phyloP scores from a whole-genome alignment of 2,329 filamentous ascomycete genomes.

The Akanthomyces uredinophilus region DNA sequence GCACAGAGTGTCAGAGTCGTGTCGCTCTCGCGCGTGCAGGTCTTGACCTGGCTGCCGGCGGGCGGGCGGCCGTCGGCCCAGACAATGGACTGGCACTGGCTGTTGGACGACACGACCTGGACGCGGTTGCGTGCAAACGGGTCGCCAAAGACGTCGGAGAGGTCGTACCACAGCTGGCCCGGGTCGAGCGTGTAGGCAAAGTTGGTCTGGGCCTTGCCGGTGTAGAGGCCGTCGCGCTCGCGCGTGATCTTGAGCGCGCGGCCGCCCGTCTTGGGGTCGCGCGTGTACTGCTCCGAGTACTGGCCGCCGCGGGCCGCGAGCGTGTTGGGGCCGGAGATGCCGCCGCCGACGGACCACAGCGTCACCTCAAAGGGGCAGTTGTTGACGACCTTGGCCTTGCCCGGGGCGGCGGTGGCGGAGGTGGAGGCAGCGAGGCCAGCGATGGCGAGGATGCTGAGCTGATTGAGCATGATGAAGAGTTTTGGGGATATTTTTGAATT shows the following conservation, averaged over 20 bases:
- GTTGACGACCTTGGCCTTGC: constrained; percentile 32
- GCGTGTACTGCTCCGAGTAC: constrained; percentile 30
- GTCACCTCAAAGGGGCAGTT: constrained; percentile 31
- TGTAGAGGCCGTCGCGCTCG: constrained; percentile 32
- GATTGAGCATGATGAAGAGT: background rate
- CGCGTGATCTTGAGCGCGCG: constrained; percentile 34
- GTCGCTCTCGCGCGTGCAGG: constrained; percentile 28
- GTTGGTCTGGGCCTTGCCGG: constrained; percentile 34
- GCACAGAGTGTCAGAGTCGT: constrained; percentile 34
- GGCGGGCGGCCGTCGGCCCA: constrained; percentile 32
- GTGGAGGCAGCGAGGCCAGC: background rate
- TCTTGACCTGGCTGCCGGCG: constrained; percentile 34
- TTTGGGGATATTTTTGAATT: background rate
- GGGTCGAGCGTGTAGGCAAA: constrained; percentile 36
- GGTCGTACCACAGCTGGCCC: constrained; percentile 34
- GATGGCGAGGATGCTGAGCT: background rate
- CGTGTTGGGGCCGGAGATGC: constrained; percentile 23
- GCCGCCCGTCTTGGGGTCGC: constrained; percentile 34
- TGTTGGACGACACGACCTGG: constrained; percentile 24
- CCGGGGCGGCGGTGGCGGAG: background rate
- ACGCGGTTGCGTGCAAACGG: constrained; percentile 31
- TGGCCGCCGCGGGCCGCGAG: constrained; percentile 21
- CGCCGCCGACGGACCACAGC: constrained; percentile 34
- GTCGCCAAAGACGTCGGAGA: constrained; percentile 37
- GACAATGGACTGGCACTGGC: constrained; percentile 30